Evolutionary conservation across 2,329 filamentous ascomycete species (phyloP), one percentile per base, ranked within the genome.

Genomic region (Trematosphaeria pertusa): DNA sequence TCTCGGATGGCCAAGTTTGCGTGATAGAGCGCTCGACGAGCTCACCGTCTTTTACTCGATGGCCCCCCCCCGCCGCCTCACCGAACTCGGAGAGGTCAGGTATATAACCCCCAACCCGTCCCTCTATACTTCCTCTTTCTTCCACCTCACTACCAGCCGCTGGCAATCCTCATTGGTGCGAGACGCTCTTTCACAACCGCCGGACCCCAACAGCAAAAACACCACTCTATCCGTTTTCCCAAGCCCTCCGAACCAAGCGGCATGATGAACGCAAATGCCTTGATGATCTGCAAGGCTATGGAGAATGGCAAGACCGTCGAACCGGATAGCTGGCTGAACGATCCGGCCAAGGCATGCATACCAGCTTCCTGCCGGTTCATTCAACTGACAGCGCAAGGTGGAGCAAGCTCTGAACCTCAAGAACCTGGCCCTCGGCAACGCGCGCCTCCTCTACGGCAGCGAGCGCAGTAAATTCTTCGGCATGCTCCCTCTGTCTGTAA

Each of bases 331-430:
- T 45, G 47, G 31, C 26, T 58, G 14, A 33, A 48, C 9, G 45
- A 48, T 12, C 14, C 36, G 2, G 31, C 38, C 2, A 51, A 52
- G 22, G 57, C 54, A 36, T 34, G 22, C 26, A 18, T 4, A 1
- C 30, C 1, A 26, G 3, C 81, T 70, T 80, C 82, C 19, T 79
- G n/a, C n/a, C n/a, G n/a, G n/a, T n/a, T n/a, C n/a, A n/a, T n/a
- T n/a, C n/a, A n/a, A n/a, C n/a, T 78, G 11, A 81, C 78, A 26
- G 79, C 81, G 5, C 76, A 78, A 43, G 83, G 80, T 57, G 78
- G 78, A 56, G 76, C 80, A 41, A 75, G 77, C 67, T 80, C 39
- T 43, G 1, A 36, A 18, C 12, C 40, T 62, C 1, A 57, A 55
- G 17, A 47, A 50, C 1, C 22, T 57, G 24, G 54, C 52, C 0